Evolutionary conservation across 768 basidiomycete genomes (phyloP), one percentile per base, ranked within the genome.

Genomic region (Pleurotus cornucopiae): DNA sequence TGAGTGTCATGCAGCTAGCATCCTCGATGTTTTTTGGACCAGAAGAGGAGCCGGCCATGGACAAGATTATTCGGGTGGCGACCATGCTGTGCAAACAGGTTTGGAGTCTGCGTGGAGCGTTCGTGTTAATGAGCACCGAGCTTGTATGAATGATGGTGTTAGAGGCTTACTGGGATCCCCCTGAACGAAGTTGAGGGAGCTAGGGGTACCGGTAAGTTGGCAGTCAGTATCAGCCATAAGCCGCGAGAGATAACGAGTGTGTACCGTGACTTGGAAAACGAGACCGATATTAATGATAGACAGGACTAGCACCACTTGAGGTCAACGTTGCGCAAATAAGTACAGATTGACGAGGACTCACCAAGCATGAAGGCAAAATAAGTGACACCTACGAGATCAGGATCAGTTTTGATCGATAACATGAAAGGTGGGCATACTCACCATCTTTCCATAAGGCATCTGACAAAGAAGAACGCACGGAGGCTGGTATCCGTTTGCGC

Each of bases 31-130:
- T 20, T 41, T 41, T 53, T 14, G 51, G 51, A 23, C 51, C 51
- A 12, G 51, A 39, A 9, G 51, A 53, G n/a, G 51, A 53, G n/a
- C 51, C 38, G 9, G 51, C 51, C 51, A 53, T 53, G 37, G 51
- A 53, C 30, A 63, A 43, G n/a, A 63, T 59, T 37, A 63, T 61
- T 12, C 62, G 62, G 16, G 56, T 56, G 12, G 62, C 59, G 3
- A 63, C 54, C 25, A 63, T 63, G 59, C 61, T 63, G 52, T 63
- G 62, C 16, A 63, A 48, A n/a, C 56, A 54, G 11, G 60, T 58
- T 57, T 63, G 62, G 13, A 63, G 49, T 53, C 62, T 63, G 30
- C 34, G 26, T 5, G 40, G 20, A 14, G 11, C 12, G 7, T 16
- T 4, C 3, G 23, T 34, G 30, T 40, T 5, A 40, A 21, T 45